Conservation (phyloP, 352 stramenopile species). For the Pilasporangium apinafurcum region DNA sequence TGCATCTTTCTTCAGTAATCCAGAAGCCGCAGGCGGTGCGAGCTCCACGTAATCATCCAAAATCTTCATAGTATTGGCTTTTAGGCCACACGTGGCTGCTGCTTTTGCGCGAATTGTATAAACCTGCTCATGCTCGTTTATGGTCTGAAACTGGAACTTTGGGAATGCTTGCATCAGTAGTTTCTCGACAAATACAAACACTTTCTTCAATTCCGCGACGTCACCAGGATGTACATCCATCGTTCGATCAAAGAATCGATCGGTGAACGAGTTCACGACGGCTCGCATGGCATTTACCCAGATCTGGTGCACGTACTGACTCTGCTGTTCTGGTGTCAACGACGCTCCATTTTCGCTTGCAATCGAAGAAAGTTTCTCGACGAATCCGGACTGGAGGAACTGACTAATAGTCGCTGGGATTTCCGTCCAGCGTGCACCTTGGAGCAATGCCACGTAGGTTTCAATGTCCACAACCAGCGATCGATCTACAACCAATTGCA, state of each 20-base stretch:
- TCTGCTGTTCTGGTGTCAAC: constrained; percentile 7
- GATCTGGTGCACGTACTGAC: constrained; percentile 28
- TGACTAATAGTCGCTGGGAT: constrained; percentile 59
- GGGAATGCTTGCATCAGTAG: constrained; percentile 51
- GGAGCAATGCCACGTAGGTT: constrained; percentile 54
- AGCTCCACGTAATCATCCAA: constrained; percentile 55
- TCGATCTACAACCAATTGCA: constrained; percentile 53
- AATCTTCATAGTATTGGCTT: constrained; percentile 29
- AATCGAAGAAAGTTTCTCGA: constrained; percentile 17
- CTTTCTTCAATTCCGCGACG: constrained; percentile 43
- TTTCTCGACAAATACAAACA: constrained; percentile 52
- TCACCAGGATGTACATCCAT: constrained; percentile 24
- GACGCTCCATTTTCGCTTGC: constrained; percentile 1
- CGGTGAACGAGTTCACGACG: constrained; percentile 50
- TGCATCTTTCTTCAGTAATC: constrained; percentile 17
- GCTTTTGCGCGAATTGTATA: constrained; percentile 60
- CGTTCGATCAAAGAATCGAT: constrained; percentile 43
- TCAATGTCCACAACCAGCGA: constrained; percentile 38
- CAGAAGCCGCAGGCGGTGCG: constrained; percentile 3
- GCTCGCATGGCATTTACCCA: constrained; percentile 64
- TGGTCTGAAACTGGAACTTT: constrained; percentile 29
- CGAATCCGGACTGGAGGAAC: constrained; percentile 38
- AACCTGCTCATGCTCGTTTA: constrained; percentile 40
- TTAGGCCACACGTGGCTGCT: constrained; percentile 43
- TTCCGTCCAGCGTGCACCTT: constrained; percentile 57